Evolutionary conservation across 129 eudicot species (phyloP), one percentile per base, ranked within the genome.

Genomic region (Glebionis coronaria): DNA sequence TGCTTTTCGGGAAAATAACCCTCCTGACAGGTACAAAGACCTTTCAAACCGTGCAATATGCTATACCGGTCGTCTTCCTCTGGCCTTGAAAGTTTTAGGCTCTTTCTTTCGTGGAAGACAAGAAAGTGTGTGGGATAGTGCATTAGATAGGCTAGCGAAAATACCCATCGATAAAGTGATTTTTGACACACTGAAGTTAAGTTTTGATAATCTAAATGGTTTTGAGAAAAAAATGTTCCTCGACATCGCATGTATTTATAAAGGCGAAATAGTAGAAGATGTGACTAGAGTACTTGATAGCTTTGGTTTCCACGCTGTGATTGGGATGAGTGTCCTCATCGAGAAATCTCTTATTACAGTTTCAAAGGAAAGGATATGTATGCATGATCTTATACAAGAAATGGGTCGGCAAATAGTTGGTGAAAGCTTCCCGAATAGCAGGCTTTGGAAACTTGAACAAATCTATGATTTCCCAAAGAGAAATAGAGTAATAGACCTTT

Each of bases 381-480:
- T 63, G 68, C 68, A 63, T 44, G 54, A 63, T 20, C 68, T 63
- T 31, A 44, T 63, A 42, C 68, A 63, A 5, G 68, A 63, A 42
- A 63, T 63, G 68, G 35, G 68, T 11, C 4, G 38, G 10, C 9
- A 42, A 63, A 63, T 63, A 23, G 25, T 23, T 23, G 25, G 25
- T 23, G 25, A 23, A 23, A 23, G 25, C 25, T 23, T 23, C 25
- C 2, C 25, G 25, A 23, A 23, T 23, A 23, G 25, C 25, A 23
- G 2, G 25, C 25, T 23, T 23, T 23, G 25, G 25, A 23, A 23
- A 23, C 25, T 23, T 23, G 25, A 23, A 23, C 25, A 23, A 23
- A 23, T 23, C 25, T 2, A 23, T 23, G 25, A 23, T 23, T 23
- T 23, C 25, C 25, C 25, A 23, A 23, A 23, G 25, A 23, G 2